phyloP scores from a whole-genome alignment of 345 rosid species.

The Anacardium occidentale region DNA sequence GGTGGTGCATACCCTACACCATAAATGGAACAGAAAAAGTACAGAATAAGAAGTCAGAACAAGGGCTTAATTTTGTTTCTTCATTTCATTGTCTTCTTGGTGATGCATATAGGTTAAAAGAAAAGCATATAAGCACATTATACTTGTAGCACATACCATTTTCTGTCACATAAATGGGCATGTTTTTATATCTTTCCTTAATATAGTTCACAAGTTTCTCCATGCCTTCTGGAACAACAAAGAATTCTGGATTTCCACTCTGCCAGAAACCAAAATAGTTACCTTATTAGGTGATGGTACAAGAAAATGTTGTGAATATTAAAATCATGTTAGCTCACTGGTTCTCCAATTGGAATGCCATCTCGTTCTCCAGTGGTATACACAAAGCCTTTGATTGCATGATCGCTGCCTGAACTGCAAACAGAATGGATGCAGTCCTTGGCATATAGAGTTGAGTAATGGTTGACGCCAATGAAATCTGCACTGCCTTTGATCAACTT shows the following conservation, averaged over 20 bases:
- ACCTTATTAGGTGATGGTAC: background rate
- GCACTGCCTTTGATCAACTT: slow-evolving; percentile 38
- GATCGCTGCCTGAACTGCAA: slow-evolving; percentile 30
- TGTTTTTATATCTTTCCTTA: slow-evolving; percentile 41
- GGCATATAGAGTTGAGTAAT: slow-evolving; percentile 41
- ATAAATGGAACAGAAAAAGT: background rate
- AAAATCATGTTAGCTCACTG: slow-evolving; percentile 16
- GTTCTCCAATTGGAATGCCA: slow-evolving; percentile 36
- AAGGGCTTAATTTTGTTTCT: background rate
- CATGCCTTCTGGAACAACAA: slow-evolving; percentile 47
- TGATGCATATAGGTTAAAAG: too few species aligned
- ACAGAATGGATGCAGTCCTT: slow-evolving; percentile 48
- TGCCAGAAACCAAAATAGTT: slow-evolving; percentile 7
- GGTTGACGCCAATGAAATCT: slow-evolving; percentile 50
- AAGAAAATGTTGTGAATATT: too few species aligned
- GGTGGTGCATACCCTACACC: slow-evolving; percentile 35
- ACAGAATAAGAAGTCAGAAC: too few species aligned
- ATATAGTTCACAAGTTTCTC: slow-evolving; percentile 38
- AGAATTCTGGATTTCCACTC: slow-evolving; percentile 35
- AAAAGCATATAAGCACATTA: too few species aligned
- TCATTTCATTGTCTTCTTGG: background rate
- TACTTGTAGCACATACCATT: slow-evolving; percentile 30
- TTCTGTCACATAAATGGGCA: slow-evolving; percentile 45
- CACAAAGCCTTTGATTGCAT: slow-evolving; percentile 35
- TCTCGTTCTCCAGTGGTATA: slow-evolving; percentile 40